These are phyloP conservation scores for Solanum arcanum DNA, from an alignment of 257 asterid genomes.

Conservation along the genomic window DNA sequence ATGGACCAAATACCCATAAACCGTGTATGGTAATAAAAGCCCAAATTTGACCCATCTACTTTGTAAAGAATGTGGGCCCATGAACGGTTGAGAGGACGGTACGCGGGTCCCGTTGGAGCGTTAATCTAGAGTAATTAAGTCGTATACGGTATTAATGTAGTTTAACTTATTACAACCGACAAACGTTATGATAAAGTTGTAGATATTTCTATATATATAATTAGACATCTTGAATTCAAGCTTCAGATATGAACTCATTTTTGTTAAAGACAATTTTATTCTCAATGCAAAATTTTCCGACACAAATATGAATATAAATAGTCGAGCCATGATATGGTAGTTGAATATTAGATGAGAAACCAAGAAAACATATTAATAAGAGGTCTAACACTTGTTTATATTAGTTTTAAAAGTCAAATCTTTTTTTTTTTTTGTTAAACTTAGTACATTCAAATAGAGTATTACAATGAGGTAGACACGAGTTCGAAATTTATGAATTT, in stretches of 20 bases:
- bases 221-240: background rate
- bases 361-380: background rate
- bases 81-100: background rate
- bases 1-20: background rate
- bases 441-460: background rate
- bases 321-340: background rate
- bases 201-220: background rate
- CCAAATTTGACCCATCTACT: background rate
- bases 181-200: fast-evolving
- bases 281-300: background rate
- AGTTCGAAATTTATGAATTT: background rate
- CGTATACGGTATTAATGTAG: background rate
- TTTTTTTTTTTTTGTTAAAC: too few species aligned
- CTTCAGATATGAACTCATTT: background rate
- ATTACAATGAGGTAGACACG: background rate
- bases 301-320: background rate
- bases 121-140: background rate
- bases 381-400: background rate
- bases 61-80: background rate
- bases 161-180: background rate
- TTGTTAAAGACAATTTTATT: background rate
- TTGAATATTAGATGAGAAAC: background rate
- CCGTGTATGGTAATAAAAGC: background rate
- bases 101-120: background rate
- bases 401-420: too few species aligned